These are phyloP conservation scores for Talaromyces sp. DNA, from an alignment of 2,329 filamentous ascomycete species.

Conservation along the genomic window DNA sequence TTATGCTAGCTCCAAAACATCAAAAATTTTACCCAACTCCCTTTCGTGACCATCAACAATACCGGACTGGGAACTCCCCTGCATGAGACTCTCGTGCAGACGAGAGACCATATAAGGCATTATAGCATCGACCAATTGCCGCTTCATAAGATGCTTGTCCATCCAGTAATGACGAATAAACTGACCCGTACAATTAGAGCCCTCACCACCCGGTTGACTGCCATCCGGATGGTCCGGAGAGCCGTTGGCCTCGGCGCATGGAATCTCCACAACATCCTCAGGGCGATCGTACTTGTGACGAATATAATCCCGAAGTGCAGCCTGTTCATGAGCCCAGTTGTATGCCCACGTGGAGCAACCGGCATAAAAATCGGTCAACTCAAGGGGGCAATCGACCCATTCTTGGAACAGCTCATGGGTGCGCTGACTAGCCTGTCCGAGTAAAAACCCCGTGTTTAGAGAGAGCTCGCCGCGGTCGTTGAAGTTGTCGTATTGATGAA, in stretches of 20 bases:
- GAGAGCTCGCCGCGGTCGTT: constrained; percentile 32
- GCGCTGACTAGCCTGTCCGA: constrained; percentile 30
- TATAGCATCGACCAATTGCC: constrained; percentile 11
- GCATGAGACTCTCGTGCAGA: constrained; percentile 9
- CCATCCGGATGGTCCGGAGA: constrained; percentile 13
- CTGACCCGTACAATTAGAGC: constrained; percentile 13
- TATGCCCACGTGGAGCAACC: constrained; percentile 12
- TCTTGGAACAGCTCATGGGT: constrained; percentile 15
- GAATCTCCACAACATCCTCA: constrained; percentile 13
- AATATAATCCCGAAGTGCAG: constrained; percentile 15
- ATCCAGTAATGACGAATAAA: constrained; percentile 18
- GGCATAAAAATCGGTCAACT: constrained; percentile 8
- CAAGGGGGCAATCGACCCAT: constrained; percentile 15
- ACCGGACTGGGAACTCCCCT: not conserved
- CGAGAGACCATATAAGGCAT: constrained; percentile 13
- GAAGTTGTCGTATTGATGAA: constrained; percentile 34
- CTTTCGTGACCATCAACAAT: not conserved
- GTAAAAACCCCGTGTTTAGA: constrained; percentile 43
- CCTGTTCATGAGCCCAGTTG: constrained; percentile 18
- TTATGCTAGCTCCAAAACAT: not conserved
- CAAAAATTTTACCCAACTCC: constrained; percentile 2
- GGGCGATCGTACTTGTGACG: constrained; percentile 16
- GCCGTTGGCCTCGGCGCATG: constrained; percentile 17
- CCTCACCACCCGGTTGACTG: constrained; percentile 5
- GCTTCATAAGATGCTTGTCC: constrained; percentile 11